A percentile compares a stretch with the other conserved stretches of the same genome.
Conservation (phyloP, 345 rosid genomes). For the Eucalyptus grandis region DNA sequence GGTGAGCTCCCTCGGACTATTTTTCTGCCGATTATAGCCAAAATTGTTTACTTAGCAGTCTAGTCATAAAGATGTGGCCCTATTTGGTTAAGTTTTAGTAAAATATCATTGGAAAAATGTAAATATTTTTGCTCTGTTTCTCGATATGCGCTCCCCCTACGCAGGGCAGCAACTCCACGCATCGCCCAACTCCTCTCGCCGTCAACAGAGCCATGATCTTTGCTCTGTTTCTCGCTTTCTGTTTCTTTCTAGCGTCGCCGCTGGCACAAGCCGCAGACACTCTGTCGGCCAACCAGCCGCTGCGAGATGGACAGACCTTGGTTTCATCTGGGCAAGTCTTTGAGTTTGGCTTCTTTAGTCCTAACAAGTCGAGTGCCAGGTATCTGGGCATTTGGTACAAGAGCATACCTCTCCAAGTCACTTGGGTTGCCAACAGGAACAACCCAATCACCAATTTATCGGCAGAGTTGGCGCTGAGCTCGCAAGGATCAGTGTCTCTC, state of each 20-base stretch:
- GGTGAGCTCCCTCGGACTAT: too few relatives aligned
- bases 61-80: too few relatives aligned
- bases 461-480: background rate
- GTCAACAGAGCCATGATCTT: background rate
- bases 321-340: background rate
- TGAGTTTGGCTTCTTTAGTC: conserved; percentile 10
- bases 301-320: background rate
- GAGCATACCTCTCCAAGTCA: background rate
- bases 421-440: conserved; percentile 16
- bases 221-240: background rate
- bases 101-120: too few relatives aligned
- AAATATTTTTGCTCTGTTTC: too few relatives aligned
- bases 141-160: background rate
- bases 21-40: too few relatives aligned
- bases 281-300: background rate
- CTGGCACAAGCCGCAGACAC: background rate
- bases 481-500: conserved; percentile 2
- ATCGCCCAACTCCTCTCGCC: background rate
- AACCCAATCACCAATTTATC: background rate
- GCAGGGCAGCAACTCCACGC: background rate
- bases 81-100: too few relatives aligned
- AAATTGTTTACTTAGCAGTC: too few relatives aligned
- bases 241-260: background rate
- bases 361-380: background rate
- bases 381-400: conserved; percentile 14